Conservation (phyloP, 345 rosid genomes). For the Alliaria petiolata region DNA sequence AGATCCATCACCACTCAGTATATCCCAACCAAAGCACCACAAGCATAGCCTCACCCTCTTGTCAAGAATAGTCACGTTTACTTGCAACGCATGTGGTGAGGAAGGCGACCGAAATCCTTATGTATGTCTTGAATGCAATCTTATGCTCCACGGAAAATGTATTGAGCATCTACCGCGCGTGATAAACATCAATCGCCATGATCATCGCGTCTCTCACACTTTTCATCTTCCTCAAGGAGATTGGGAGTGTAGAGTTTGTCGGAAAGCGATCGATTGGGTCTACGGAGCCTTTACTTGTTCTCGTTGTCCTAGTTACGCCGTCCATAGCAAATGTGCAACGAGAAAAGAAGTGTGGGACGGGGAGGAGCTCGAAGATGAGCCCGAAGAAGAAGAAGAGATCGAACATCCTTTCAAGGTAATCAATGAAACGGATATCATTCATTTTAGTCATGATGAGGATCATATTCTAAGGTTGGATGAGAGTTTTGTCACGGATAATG, state of each 20-base stretch:
- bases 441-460: background rate
- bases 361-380: no score
- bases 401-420: background rate
- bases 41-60: background rate
- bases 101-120: background rate
- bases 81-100: background rate
- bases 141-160: background rate
- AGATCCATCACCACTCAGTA: background rate
- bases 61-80: background rate
- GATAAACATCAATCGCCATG: conserved; percentile 14
- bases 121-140: background rate
- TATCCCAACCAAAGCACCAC: background rate
- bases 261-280: background rate
- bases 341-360: no score
- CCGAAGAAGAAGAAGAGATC: no score
- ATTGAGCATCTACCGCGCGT: no score
- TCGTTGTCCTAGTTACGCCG: background rate
- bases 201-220: no score
- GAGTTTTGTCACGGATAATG: background rate
- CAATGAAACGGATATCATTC: background rate
- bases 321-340: background rate
- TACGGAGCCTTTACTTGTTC: conserved; percentile 4
- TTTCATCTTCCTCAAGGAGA: background rate
- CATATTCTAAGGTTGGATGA: background rate
- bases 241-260: conserved; percentile 1